A percentile compares a stretch with the other conserved stretches of the same genome.
These are phyloP conservation scores for Xenoacremonium recifei DNA, from an alignment of 2,329 filamentous ascomycete genomes.

Conservation along the genomic window DNA sequence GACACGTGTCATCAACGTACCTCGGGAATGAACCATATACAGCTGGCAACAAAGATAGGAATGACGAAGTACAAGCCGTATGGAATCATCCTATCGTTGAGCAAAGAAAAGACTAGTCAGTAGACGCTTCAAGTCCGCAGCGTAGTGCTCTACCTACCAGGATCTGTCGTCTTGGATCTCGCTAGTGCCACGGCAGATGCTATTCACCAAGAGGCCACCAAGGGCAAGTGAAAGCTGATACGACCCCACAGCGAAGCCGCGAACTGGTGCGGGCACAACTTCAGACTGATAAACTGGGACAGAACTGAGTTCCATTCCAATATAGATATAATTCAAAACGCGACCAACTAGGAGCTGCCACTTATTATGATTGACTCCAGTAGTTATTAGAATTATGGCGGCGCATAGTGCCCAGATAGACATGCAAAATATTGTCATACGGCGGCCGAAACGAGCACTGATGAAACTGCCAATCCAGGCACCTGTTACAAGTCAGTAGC, in stretches of 20 bases:
- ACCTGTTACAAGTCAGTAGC: no score
- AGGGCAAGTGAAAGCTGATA: constrained; percentile 27
- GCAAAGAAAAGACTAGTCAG: no score
- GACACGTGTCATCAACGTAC: no score
- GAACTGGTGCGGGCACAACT: constrained; percentile 19
- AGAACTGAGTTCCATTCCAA: constrained; percentile 12
- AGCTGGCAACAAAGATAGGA: constrained; percentile 2
- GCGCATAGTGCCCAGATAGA: constrained; percentile 25
- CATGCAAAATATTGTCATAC: constrained; percentile 30
- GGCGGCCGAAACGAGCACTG: constrained; percentile 13
- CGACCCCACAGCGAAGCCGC: constrained; percentile 23
- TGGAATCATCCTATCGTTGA: constrained; percentile 7
- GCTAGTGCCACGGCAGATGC: constrained; percentile 6
- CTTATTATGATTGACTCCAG: constrained; percentile 1
- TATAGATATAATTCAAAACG: constrained; percentile 9
- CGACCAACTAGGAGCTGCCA: constrained; percentile 11
- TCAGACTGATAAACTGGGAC: constrained; percentile 33
- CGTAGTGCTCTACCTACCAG: no score
- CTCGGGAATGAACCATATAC: constrained; percentile 12
- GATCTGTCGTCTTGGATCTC: neutral
- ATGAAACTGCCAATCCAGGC: constrained; percentile 14
- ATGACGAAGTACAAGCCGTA: constrained; percentile 6
- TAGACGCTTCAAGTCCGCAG: no score
- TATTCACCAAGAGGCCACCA: constrained; percentile 12
- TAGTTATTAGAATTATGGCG: constrained; percentile 7